These are phyloP conservation scores for Crepidotus variabilis DNA, from an alignment of 768 basidiomycete species.

Conservation along the genomic window DNA sequence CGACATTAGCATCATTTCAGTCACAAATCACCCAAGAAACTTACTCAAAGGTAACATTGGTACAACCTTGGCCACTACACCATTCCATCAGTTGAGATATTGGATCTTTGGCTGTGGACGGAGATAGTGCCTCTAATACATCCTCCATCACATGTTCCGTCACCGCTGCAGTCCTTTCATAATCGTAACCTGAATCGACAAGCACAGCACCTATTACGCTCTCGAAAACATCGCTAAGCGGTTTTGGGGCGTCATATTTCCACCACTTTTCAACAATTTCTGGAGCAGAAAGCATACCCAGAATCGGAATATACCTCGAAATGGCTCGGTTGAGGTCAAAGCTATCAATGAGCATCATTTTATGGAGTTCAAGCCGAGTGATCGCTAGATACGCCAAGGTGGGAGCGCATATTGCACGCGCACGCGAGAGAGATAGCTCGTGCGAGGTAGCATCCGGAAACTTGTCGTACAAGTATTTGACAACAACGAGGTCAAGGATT, in stretches of 20 bases:
- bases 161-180: constrained; percentile 61
- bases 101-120: constrained; percentile 64
- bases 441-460: constrained; percentile 73
- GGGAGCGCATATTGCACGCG: constrained; percentile 69
- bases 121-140: constrained; percentile 55
- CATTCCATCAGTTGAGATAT: constrained; percentile 69
- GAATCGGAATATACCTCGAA: constrained; percentile 51
- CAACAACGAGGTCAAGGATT: constrained; percentile 67
- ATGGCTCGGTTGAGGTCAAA: constrained; percentile 66
- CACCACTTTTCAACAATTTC: constrained; percentile 70
- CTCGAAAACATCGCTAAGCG: constrained; percentile 80
- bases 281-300: constrained; percentile 50
- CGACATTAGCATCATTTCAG: neutral
- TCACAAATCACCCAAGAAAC: constrained; percentile 9
- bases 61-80: constrained; percentile 58
- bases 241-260: constrained; percentile 86
- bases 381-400: constrained; percentile 71
- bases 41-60: constrained; percentile 28
- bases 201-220: constrained; percentile 81
- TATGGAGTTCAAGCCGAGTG: constrained; percentile 62
- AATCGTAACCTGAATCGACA: constrained; percentile 73
- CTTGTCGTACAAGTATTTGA: constrained; percentile 65
- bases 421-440: constrained; percentile 67
- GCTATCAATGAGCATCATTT: constrained; percentile 65
- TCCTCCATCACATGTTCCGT: constrained; percentile 65